A percentile compares a stretch with the other conserved stretches of the same genome.
phyloP scores from a whole-genome alignment of 2,329 filamentous ascomycete species.

The Calonectria hongkongensis region DNA sequence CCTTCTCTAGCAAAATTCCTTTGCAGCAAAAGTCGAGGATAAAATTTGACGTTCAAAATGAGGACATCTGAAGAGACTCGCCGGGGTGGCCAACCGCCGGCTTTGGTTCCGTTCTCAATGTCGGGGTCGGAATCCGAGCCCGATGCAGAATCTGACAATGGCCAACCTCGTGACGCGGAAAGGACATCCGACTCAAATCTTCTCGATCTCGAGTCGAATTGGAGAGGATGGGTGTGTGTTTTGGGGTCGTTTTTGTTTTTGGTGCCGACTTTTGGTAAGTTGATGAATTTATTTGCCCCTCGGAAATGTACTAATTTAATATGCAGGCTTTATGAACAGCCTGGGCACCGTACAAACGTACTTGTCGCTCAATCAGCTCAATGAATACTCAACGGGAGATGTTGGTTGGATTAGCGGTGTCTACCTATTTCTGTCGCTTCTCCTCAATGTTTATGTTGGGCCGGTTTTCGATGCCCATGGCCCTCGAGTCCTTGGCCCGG shows the following conservation, averaged over 20 bases:
- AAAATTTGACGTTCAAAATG: not conserved
- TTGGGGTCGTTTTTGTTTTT: slow-evolving; percentile 50
- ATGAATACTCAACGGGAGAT: slow-evolving; percentile 63
- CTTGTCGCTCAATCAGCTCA: slow-evolving; percentile 65
- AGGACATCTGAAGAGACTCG: slow-evolving; percentile 13
- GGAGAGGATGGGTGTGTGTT: slow-evolving; percentile 52
- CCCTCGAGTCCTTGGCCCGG: slow-evolving; percentile 61
- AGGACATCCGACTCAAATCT: slow-evolving; percentile 33
- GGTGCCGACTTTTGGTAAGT: slow-evolving; percentile 51
- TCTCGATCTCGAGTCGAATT: slow-evolving; percentile 45
- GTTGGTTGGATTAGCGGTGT: slow-evolving; percentile 70
- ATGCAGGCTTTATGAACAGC: slow-evolving; percentile 66
- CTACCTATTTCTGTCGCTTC: slow-evolving; percentile 65
- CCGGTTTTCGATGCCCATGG: slow-evolving; percentile 70
- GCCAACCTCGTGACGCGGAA: slow-evolving; percentile 43
- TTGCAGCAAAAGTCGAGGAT: not conserved
- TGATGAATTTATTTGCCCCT: not conserved
- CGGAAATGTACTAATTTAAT: slow-evolving; percentile 6
- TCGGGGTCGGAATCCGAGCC: slow-evolving; percentile 46
- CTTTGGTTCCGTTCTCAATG: slow-evolving; percentile 6
- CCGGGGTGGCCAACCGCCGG: not conserved
- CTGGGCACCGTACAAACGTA: slow-evolving; percentile 70
- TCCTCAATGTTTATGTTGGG: slow-evolving; percentile 68
- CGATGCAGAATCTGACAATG: slow-evolving; percentile 31
- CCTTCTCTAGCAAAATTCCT: not conserved